A percentile compares a stretch with the other conserved stretches of the same genome.
Conservation (phyloP, 768 basidiomycete genomes). For the Termitomyces sp. region DNA sequence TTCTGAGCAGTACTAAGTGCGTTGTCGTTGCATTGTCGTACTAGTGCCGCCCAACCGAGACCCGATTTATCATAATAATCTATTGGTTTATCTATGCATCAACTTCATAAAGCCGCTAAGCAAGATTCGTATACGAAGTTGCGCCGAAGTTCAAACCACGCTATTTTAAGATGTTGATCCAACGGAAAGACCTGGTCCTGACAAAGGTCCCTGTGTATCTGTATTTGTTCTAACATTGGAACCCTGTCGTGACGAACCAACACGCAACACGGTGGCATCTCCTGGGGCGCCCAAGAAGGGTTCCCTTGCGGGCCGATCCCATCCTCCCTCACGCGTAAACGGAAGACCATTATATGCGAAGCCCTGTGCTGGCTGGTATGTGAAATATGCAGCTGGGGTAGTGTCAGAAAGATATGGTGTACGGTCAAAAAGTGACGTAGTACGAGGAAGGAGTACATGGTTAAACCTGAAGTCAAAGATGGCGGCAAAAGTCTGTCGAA, state of each 20-base stretch:
- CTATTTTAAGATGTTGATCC: background rate
- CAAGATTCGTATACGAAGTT: background rate
- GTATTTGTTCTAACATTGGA: background rate
- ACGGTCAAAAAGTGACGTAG: conserved; percentile 40
- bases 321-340: conserved; percentile 44
- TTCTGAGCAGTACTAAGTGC: conserved; percentile 27
- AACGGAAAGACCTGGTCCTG: background rate
- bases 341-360: conserved; percentile 30
- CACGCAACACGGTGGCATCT: conserved; percentile 32
- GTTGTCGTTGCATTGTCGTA: background rate
- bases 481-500: conserved; percentile 53
- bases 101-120: background rate
- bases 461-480: conserved; percentile 58
- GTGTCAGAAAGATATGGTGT: conserved; percentile 21
- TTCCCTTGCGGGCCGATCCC: conserved; percentile 34
- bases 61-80: background rate
- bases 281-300: conserved; percentile 38
- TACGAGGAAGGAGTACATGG: conserved; percentile 52
- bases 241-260: background rate
- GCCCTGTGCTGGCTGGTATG: conserved; percentile 28
- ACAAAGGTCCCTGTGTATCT: background rate
- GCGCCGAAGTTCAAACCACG: background rate
- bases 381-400: conserved; percentile 25
- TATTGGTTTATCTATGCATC: background rate
- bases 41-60: too few species aligned